Evolutionary conservation across 352 stramenopile species (phyloP).

Genomic region (Pythium sukuiense): DNA sequence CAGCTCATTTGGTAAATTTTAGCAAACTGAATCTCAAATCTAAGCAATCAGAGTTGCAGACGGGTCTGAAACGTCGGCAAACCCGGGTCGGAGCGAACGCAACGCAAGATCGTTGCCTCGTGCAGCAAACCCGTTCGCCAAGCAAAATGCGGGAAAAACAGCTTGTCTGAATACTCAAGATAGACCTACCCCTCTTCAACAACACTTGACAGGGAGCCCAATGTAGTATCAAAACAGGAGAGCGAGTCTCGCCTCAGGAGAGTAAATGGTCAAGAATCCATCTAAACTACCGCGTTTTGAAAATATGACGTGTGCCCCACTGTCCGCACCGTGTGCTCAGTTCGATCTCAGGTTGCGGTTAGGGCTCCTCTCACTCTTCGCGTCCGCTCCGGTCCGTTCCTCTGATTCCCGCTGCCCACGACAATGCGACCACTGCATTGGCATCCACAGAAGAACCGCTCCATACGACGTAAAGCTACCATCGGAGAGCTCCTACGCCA

Average conservation of each 20-base stretch:
- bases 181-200: neutral
- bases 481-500: no score
- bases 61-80: neutral
- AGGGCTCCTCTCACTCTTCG: neutral
- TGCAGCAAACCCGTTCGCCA: neutral
- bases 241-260: no score
- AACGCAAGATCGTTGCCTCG: no score
- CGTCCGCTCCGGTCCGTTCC: neutral
- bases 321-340: neutral
- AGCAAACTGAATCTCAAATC: neutral
- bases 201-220: neutral
- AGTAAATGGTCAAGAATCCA: no score
- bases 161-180: conserved; percentile 8
- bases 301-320: neutral
- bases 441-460: conserved; percentile 17
- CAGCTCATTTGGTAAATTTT: no score
- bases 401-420: conserved; percentile 1
- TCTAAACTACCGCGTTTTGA: neutral
- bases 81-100: conserved; percentile 5
- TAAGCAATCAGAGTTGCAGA: neutral
- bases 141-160: no score
- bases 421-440: conserved; percentile 6
- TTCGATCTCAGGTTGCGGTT: neutral
- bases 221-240: no score
- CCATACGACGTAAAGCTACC: neutral